A percentile compares a stretch with the other conserved stretches of the same genome.
These are phyloP conservation scores for Cyanodermella asteris DNA, from an alignment of 2,329 filamentous ascomycete species.

Conservation along the genomic window DNA sequence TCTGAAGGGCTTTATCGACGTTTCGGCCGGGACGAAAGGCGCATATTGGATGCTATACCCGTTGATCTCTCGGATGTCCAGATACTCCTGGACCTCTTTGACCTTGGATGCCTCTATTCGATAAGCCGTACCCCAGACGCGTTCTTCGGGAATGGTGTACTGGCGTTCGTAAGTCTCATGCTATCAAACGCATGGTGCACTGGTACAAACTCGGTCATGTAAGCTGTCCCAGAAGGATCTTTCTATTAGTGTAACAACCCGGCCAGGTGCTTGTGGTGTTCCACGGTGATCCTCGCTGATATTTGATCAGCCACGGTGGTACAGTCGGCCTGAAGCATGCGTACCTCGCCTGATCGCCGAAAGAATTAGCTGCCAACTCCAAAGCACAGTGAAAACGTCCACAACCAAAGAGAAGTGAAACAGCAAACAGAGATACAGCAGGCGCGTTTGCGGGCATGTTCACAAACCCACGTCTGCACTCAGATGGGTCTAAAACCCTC, in stretches of 20 bases:
- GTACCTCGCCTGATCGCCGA: too few species aligned
- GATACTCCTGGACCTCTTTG: constrained; percentile 63
- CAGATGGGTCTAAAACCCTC: too few species aligned
- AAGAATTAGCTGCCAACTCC: too few species aligned
- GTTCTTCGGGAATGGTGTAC: constrained; percentile 8
- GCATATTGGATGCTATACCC: constrained; percentile 89
- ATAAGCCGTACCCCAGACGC: constrained; percentile 84
- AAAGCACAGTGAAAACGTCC: too few species aligned
- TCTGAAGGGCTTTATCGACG: constrained; percentile 15
- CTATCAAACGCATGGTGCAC: constrained; percentile 3
- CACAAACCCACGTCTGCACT: too few species aligned
- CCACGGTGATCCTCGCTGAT: constrained; percentile 80
- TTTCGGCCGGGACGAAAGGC: constrained; percentile 45
- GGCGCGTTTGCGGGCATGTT: too few species aligned
- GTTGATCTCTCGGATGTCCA: constrained; percentile 93
- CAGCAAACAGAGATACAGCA: too few species aligned
- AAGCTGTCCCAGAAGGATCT: constrained; percentile 62
- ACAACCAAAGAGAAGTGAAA: too few species aligned
- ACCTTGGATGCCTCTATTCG: constrained; percentile 54
- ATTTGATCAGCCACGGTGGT: background rate
- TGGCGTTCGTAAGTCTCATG: background rate
- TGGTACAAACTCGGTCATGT: constrained; percentile 31
- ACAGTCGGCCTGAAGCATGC: background rate
- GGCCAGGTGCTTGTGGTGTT: constrained; percentile 65
- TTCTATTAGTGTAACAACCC: constrained; percentile 83